Base-by-base conservation (phyloP, 805 yeast species). In the Lipomyces starkeyi region DNA sequence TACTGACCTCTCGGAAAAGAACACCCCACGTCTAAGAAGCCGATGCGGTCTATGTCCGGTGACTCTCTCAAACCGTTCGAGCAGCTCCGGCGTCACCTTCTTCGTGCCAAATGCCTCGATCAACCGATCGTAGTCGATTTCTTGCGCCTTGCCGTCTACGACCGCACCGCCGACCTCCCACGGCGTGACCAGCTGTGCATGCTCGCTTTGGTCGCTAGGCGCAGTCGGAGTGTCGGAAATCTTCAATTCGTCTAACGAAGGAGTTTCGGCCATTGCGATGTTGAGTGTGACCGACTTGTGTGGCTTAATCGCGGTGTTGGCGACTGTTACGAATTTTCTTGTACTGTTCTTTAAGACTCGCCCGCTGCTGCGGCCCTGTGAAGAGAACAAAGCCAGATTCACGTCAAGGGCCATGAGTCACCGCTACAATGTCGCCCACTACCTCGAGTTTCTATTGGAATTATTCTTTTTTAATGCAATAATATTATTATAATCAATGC, bases 161-260 rank as follows among this genome's bases (percentile, higher is more conserved):
- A 94, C 96, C 2, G 98, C 98, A 67, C 98, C 99, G 80, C 91
- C 97, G 37, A 95, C 99, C 78, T 95, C 99, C 99, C 99, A 95
- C 60, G 99, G 99, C 0, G 99, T 95, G 68, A 90, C 84, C 47
- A 81, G 83, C 77, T 89, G 93, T 66, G 83, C 88, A 9, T 40
- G 13, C 40, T 37, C 40, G 40, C 54, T 22, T 52, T 52, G 32
- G 34, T n/a, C 14, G 29, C 14, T 27, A 17, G 13, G 63, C n/a
- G 61, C 47, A 11, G 66, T 43, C 6, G 52, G 59, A 17, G 49
- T n/a, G 25, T 40, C 22, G 9, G 69, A 47, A 40, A 66, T 49
- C 54, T 52, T 37, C 29, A 66, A 63, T 8, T 47, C 22, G 6
- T 62, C 69, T 43, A 66, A 35, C 3, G 65, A 49, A 34, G 66